Percentiles rank a stretch among this genome's conserved stretches.
phyloP scores from a whole-genome alignment of 2,329 filamentous ascomycete genomes.

The Fusarium sp. region DNA sequence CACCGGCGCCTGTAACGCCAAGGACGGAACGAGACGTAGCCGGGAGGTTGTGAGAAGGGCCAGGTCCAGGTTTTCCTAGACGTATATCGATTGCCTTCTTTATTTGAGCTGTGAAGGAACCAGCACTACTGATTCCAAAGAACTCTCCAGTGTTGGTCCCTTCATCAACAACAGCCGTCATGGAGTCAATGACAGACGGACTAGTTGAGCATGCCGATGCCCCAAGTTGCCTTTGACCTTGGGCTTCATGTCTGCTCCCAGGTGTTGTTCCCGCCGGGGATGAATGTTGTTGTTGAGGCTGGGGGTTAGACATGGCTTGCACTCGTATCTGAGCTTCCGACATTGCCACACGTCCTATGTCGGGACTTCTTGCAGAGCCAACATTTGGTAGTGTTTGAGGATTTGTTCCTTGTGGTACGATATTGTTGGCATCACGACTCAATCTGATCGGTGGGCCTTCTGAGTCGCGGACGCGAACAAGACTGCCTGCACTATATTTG shows the following conservation, averaged over 20 bases:
- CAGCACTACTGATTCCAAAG: slow-evolving; percentile 61
- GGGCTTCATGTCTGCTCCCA: slow-evolving; percentile 10
- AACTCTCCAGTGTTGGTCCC: slow-evolving; percentile 56
- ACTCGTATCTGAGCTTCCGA: background rate
- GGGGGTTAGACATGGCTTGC: background rate
- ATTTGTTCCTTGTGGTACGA: background rate
- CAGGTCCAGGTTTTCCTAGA: slow-evolving; percentile 29
- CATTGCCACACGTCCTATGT: background rate
- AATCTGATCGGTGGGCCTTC: background rate
- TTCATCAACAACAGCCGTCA: slow-evolving; percentile 59
- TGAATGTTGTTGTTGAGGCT: slow-evolving; percentile 10
- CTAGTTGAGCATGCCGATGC: slow-evolving; percentile 32
- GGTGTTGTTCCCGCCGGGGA: slow-evolving; percentile 28
- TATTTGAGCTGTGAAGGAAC: slow-evolving; percentile 61
- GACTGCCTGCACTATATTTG: slow-evolving; percentile 39
- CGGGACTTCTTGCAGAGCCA: background rate
- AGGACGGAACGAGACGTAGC: background rate
- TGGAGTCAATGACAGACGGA: slow-evolving; percentile 57
- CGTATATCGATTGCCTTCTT: slow-evolving; percentile 56
- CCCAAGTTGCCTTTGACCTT: slow-evolving; percentile 14
- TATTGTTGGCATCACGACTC: background rate
- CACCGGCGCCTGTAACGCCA: background rate
- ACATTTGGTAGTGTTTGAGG: background rate
- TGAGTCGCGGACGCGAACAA: slow-evolving; percentile 6
- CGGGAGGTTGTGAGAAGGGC: background rate